Evolutionary conservation across 2,329 filamentous ascomycete genomes (phyloP).

Genomic region (Penicillium fuscoglaucum): DNA sequence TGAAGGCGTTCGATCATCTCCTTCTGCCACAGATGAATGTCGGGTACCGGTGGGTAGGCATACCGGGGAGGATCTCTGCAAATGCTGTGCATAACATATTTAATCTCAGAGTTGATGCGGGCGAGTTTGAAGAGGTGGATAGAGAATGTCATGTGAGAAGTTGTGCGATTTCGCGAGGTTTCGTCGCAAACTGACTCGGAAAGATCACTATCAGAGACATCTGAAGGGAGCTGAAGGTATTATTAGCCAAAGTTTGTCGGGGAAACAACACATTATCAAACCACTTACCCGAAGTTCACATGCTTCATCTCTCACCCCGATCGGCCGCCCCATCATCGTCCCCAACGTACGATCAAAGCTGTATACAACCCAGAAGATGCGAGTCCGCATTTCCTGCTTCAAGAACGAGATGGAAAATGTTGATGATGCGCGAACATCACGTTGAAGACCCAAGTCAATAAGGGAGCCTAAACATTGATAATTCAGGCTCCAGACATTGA

Average conservation of each 20-base stretch:
- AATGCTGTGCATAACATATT: conserved; percentile 57
- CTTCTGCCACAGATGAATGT: conserved; percentile 51
- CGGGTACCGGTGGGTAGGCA: conserved; percentile 49
- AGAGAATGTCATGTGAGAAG: conserved; percentile 44
- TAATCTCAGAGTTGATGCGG: conserved; percentile 58
- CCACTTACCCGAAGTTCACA: conserved; percentile 52
- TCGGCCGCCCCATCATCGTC: conserved; percentile 59
- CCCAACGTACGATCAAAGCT: conserved; percentile 54
- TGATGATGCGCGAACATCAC: conserved; percentile 47
- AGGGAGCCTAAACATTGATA: conserved; percentile 56
- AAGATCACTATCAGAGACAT: conserved; percentile 23
- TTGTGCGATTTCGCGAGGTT: not conserved
- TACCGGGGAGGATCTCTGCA: conserved; percentile 50
- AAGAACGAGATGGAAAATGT: conserved; percentile 46
- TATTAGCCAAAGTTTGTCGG: conserved; percentile 14
- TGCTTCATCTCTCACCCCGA: conserved; percentile 57
- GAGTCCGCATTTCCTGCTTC: conserved; percentile 56
- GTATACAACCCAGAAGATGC: conserved; percentile 58
- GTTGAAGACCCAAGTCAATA: conserved; percentile 54
- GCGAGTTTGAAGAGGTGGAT: conserved; percentile 50
- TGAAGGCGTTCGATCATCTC: conserved; percentile 45
- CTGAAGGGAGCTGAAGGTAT: conserved; percentile 17
- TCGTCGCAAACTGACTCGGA: conserved; percentile 2
- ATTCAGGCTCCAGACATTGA: conserved; percentile 58
- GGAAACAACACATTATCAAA: not conserved